These are phyloP conservation scores for Cladosporium phlei DNA, from an alignment of 2,329 filamentous ascomycete species.

Conservation along the genomic window DNA sequence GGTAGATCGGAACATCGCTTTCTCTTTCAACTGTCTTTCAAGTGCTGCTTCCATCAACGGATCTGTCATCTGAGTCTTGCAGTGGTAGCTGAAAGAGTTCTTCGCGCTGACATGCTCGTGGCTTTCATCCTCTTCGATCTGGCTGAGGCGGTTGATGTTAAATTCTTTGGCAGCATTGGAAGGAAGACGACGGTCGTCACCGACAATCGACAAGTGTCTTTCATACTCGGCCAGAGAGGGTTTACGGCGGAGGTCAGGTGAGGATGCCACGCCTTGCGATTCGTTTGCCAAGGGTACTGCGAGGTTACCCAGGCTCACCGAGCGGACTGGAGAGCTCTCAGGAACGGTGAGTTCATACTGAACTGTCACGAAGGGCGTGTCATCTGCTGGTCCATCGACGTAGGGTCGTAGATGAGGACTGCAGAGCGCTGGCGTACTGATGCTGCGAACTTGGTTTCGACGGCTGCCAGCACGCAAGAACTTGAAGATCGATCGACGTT, in stretches of 20 bases:
- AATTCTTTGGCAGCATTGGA: constrained; percentile 17
- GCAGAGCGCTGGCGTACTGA: constrained; percentile 23
- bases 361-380: constrained; percentile 20
- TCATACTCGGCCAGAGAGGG: constrained; percentile 26
- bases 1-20: constrained; percentile 29
- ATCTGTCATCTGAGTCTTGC: constrained; percentile 1
- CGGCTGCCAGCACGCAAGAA: constrained; percentile 25
- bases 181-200: constrained; percentile 27
- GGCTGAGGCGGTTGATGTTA: constrained; percentile 20
- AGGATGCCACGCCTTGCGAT: background rate
- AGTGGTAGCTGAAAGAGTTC: constrained; percentile 1
- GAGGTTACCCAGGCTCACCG: constrained; percentile 18
- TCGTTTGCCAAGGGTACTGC: background rate
- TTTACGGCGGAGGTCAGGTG: constrained; percentile 10
- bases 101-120: constrained; percentile 3
- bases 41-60: constrained; percentile 32
- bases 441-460: constrained; percentile 21
- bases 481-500: constrained; percentile 28
- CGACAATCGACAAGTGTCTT: constrained; percentile 22
- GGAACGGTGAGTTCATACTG: constrained; percentile 19
- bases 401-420: background rate
- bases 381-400: constrained; percentile 24
- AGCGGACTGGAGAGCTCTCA: constrained; percentile 3
- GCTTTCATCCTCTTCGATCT: constrained; percentile 21
- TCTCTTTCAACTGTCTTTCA: constrained; percentile 30